Evolutionary conservation across 371 early-diverging fungal species (phyloP), one percentile per base, ranked within the genome.

Genomic region (Rhizomucor pusillus): DNA sequence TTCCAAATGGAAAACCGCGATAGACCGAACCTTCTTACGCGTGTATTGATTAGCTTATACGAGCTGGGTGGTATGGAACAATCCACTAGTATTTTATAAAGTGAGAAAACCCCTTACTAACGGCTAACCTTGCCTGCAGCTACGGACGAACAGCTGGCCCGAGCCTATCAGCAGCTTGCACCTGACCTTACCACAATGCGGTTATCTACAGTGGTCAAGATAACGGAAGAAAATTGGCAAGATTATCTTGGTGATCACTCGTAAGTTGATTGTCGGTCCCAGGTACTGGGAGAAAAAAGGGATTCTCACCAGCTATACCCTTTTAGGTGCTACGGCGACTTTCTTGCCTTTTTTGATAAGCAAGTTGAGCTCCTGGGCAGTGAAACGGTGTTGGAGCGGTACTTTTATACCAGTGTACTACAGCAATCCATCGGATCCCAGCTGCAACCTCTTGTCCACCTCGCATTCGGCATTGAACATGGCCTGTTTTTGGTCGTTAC

Each of bases 401-500:
- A 66, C 36, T 63, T 71, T 37, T 62, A 65, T 25, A 45, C 46
- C 25, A 25, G 52, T n/a, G 40, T 41, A 24, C 43, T 73, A 23
- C 47, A 40, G 2, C 44, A 20, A 1, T 74, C 75, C 9, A 57
- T 74, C 12, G 69, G 69, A 2, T 59, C 69, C 7, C 75, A 71
- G 47, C 51, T 74, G 4, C 75, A 74, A 20, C 71, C 75, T 0
- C 16, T 74, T 2, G 71, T 70, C 25, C 75, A 74, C 22, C 47
- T 71, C 3, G 55, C 65, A 4, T 71, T 71, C 62, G 75, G 75
- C n/a, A 46, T 74, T n/a, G 67, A 74, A 49, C 60, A 66, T 23
- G 56, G 60, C 6, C 43, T 74, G 20, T 57, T 64, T 4, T 36
- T 52, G 40, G 56, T 71, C 9, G 66, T 71, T 13, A 49, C 57